A percentile compares a stretch with the other conserved stretches of the same genome.
These are phyloP conservation scores for Yamadazyma phyllophila DNA, from an alignment of 805 yeast genomes.

Conservation along the genomic window DNA sequence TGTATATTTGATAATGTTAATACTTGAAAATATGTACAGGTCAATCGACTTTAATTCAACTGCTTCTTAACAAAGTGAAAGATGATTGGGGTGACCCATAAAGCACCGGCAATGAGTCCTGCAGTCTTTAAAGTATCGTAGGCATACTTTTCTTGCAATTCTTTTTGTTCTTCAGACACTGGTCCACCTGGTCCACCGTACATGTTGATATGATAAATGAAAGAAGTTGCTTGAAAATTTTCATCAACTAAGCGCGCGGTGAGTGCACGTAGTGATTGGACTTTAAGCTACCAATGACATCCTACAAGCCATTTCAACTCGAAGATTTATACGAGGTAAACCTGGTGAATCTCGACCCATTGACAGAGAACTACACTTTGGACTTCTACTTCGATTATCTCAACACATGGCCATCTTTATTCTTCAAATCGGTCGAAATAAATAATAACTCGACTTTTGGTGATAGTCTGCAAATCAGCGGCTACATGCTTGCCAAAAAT, in stretches of 20 bases:
- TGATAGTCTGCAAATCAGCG: slow-evolving; percentile 39
- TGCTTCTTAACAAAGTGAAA: slow-evolving; percentile 54
- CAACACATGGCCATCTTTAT: slow-evolving; percentile 82
- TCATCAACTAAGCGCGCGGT: slow-evolving; percentile 4
- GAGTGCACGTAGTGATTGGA: not conserved
- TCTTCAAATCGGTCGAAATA: slow-evolving; percentile 68
- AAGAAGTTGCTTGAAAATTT: slow-evolving; percentile 12
- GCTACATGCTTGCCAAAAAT: slow-evolving; percentile 94
- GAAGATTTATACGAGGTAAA: slow-evolving; percentile 75
- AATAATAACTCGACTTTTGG: slow-evolving; percentile 8
- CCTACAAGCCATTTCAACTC: slow-evolving; percentile 83
- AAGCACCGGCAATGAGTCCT: slow-evolving; percentile 59
- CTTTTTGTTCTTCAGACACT: slow-evolving; percentile 63
- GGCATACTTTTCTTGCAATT: slow-evolving; percentile 61
- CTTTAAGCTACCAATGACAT: slow-evolving; percentile 59
- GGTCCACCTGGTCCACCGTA: slow-evolving; percentile 49
- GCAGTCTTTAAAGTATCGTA: slow-evolving; percentile 59
- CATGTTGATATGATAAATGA: slow-evolving; percentile 21
- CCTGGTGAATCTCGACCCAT: slow-evolving; percentile 77
- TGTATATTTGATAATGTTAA: not conserved
- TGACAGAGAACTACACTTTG: slow-evolving; percentile 88
- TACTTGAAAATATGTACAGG: slow-evolving; percentile 4
- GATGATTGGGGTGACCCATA: slow-evolving; percentile 58
- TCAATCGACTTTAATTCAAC: slow-evolving; percentile 21
- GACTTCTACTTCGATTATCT: slow-evolving; percentile 84